Evolutionary conservation across 1,284 basidiomycete species (phyloP), one percentile per base, ranked within the genome.

Genomic region (Puccinia coronata): DNA sequence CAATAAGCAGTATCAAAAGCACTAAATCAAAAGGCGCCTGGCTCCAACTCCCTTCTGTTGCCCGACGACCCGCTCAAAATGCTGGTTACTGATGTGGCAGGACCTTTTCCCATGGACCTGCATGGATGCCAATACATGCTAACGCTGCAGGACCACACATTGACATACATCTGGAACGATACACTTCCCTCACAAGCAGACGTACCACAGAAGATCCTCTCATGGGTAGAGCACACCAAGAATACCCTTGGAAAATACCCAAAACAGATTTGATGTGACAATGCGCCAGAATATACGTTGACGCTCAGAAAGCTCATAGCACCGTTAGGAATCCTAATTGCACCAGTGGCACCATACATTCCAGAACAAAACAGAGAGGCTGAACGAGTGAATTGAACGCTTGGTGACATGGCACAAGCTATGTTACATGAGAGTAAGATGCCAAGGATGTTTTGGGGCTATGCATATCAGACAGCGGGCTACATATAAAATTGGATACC

Each of bases 321-420:
- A 31, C 34, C 49, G 5, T 12, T 25, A n/a, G n/a, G n/a, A n/a
- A n/a, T 0, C 4, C 31, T 0, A n/a, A n/a, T n/a, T n/a, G n/a
- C n/a, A n/a, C n/a, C n/a, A n/a, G n/a, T n/a, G n/a, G n/a, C n/a
- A n/a, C 53, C 69, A 31, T 71, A 71, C 34, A 9, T 28, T n/a
- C 77, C 65, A 2, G 43, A 79, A 57, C 77, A 79, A 11, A 79
- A 79, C 39, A 28, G 67, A 1, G 53, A 69, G 9, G 77, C 77
- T 23, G 53, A 79, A 18, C 55, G 53, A 16, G 28, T 79, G 1
- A 79, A 79, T 25, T 2, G 67, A 6, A 79, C 77, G 3, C 5
- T 71, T 20, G 65, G 77, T 1, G 77, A 79, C 11, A 70, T 71
- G 59, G 75, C 43, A 20, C 12, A 57, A 4, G 67, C 61, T 23